phyloP scores from a whole-genome alignment of 768 basidiomycete genomes.

The Mycena galopus region DNA sequence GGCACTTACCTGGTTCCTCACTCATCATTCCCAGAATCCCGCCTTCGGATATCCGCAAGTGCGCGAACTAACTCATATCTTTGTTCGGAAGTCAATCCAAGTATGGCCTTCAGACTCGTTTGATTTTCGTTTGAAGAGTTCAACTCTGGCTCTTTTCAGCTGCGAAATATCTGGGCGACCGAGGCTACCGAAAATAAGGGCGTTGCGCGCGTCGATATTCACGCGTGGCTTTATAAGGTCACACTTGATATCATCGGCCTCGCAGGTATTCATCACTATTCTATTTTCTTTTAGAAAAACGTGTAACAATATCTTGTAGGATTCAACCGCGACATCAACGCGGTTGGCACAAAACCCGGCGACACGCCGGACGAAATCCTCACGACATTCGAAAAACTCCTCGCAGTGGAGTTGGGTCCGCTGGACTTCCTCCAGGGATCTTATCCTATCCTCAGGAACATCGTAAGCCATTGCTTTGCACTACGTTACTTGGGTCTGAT shows the following conservation, averaged over 20 bases:
- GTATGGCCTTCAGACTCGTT: conserved; percentile 33
- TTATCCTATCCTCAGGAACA: conserved; percentile 46
- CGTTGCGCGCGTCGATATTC: conserved; percentile 55
- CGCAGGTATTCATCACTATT: conserved; percentile 57
- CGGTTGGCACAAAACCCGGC: conserved; percentile 31
- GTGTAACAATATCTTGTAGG: conserved; percentile 2
- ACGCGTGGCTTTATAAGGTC: conserved; percentile 63
- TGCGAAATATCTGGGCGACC: conserved; percentile 50
- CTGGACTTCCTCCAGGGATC: conserved; percentile 40
- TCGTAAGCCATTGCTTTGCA: conserved; percentile 43
- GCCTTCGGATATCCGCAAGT: conserved; percentile 62
- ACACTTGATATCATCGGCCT: too few relatives aligned
- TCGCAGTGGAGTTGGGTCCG: conserved; percentile 49
- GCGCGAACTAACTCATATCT: conserved; percentile 55
- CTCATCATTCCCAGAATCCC: conserved; percentile 50
- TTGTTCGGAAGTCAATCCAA: conserved; percentile 52
- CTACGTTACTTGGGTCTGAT: too few relatives aligned
- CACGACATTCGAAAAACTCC: conserved; percentile 56
- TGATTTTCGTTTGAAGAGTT: not conserved
- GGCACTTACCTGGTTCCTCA: not conserved
- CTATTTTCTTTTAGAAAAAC: conserved; percentile 52
- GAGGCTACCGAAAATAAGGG: conserved; percentile 38
- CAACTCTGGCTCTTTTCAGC: conserved; percentile 32
- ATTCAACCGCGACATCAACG: conserved; percentile 36
- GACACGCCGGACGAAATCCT: conserved; percentile 54